These are phyloP conservation scores for Akebia trifoliata DNA, from an alignment of 164 flowering plant species.

Conservation along the genomic window DNA sequence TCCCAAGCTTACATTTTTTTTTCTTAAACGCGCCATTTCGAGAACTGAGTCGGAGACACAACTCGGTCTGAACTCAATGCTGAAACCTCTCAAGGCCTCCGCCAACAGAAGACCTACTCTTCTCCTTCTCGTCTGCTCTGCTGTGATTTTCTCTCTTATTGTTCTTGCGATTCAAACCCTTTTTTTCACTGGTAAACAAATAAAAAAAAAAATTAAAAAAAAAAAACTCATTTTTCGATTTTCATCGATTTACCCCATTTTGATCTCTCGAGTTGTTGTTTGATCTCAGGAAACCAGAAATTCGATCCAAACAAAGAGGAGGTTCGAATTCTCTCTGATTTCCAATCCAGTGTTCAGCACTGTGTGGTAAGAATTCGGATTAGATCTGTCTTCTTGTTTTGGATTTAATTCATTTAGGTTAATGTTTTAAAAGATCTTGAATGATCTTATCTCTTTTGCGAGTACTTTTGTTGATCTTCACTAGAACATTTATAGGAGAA, in stretches of 20 bases:
- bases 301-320: slow-evolving; percentile 26
- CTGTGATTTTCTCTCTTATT: slow-evolving; percentile 52
- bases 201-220: background rate
- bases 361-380: slow-evolving; percentile 59
- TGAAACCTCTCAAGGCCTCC: slow-evolving; percentile 19
- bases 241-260: background rate
- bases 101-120: slow-evolving; percentile 28
- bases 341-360: slow-evolving; percentile 71
- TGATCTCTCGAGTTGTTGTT: background rate
- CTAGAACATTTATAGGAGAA: too few species aligned
- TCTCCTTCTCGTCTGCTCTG: slow-evolving; percentile 46
- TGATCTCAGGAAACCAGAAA: slow-evolving; percentile 30
- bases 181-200: slow-evolving; percentile 17
- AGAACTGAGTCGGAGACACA: slow-evolving; percentile 1
- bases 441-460: too few species aligned
- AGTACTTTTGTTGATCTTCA: too few species aligned
- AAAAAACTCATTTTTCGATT: background rate
- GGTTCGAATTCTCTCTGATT: slow-evolving; percentile 43
- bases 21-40: too few species aligned
- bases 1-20: too few species aligned
- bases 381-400: background rate
- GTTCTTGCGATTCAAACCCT: slow-evolving; percentile 52
- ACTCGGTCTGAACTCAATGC: background rate
- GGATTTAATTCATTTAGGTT: background rate
- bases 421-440: too few species aligned